Base-by-base conservation (phyloP, 768 basidiomycete genomes). In the Amanita phalloides region DNA sequence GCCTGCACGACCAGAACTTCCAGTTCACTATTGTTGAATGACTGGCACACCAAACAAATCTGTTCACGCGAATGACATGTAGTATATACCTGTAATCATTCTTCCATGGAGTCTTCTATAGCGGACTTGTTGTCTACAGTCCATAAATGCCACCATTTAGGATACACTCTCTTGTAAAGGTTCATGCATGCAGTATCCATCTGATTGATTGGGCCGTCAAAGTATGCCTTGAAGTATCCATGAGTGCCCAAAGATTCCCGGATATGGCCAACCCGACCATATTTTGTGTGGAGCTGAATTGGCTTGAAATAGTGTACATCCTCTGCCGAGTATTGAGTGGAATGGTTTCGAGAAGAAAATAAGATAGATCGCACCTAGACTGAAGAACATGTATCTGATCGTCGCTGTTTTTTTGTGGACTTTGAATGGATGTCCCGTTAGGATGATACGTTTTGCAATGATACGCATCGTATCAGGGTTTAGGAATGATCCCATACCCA, bases 331-430 rank as follows among this genome's bases (percentile, higher is more conserved):
- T 10, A 6, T 8, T 44, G 14, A 45, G 38, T 36, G n/a, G 6
- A 43, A 28, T n/a, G 11, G 26, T 10, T 42, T 14, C 28, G 17
- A 5, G 11, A 17, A 23, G 17, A 25, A 5, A 11, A 8, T 1
- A 20, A 45, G 52, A 4, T 20, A 11, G 35, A 32, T 23, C n/a
- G 41, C 57, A 87, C 86, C 86, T 37, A 83, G 60, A 66, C 94
- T 86, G 77, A 99, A 98, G 72, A 98, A 98, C 90, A 99, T 90
- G 72, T 97, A 98, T 51, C 95, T 84, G 59, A 99, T 84, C 5
- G 95, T 98, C 2, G 94, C 95, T 4, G 90, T 91, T 73, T 91
- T 93, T 64, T 92, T 91, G 75, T 98, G 94, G 1, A 97, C 84
- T 62, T 93, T 94, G 80, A 92, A 89, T 1, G 95, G 95, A 67